Evolutionary conservation across 176 grass and related monocot species (phyloP).

Genomic region (Typha latifolia): DNA sequence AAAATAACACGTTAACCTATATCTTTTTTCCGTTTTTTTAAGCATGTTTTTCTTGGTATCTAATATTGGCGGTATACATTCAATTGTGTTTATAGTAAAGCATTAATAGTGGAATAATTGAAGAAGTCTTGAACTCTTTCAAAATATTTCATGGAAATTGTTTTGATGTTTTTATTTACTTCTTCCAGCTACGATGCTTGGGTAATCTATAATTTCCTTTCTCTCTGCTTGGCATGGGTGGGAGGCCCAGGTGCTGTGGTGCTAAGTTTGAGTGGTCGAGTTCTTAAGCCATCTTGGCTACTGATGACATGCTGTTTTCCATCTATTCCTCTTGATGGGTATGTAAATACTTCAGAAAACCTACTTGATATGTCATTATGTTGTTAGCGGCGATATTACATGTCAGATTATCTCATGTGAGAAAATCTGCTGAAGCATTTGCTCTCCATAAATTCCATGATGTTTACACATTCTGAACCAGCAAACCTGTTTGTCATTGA

Average conservation of each 20-base stretch:
- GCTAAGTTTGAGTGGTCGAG: slow-evolving; percentile 67
- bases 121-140: no score
- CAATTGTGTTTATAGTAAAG: no score
- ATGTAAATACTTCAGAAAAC: slow-evolving; percentile 7
- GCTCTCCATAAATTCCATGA: neutral
- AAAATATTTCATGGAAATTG: no score
- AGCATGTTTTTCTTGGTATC: no score
- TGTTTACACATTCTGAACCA: neutral
- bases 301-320: slow-evolving; percentile 98
- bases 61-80: no score
- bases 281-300: slow-evolving; percentile 72
- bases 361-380: no score
- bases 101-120: no score
- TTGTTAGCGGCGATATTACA: neutral
- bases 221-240: slow-evolving; percentile 88
- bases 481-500: slow-evolving; percentile 9
- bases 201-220: slow-evolving; percentile 94
- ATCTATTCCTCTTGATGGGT: slow-evolving; percentile 96
- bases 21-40: no score
- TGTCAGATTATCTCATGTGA: neutral
- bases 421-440: neutral
- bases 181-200: slow-evolving; percentile 83
- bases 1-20: no score
- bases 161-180: neutral
- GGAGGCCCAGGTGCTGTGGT: slow-evolving; percentile 82